A percentile compares a stretch with the other conserved stretches of the same genome.
phyloP scores from a whole-genome alignment of 2,329 filamentous ascomycete genomes.

The Fusarium brachygibbosum region DNA sequence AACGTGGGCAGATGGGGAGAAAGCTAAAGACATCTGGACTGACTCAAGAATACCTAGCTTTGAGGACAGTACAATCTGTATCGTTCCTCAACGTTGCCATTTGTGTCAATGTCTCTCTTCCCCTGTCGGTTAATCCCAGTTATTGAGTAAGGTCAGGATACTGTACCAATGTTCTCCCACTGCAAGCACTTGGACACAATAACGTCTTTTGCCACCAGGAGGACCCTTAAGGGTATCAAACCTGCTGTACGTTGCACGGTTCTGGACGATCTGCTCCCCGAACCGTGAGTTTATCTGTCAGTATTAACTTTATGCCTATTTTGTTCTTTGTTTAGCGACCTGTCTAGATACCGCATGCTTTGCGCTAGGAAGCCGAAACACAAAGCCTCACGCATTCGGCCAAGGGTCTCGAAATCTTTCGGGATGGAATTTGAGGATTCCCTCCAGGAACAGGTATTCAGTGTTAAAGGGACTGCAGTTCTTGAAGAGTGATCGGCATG shows the following conservation, averaged over 20 bases:
- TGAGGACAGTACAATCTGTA: not conserved
- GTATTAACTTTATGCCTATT: conserved; percentile 18
- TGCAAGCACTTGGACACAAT: conserved; percentile 27
- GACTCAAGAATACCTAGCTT: conserved; percentile 6
- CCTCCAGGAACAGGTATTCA: conserved; percentile 24
- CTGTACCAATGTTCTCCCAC: conserved; percentile 26
- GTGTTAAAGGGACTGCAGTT: conserved; percentile 11
- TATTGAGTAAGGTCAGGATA: conserved; percentile 13
- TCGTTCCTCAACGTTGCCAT: conserved; percentile 12
- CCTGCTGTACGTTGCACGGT: not conserved
- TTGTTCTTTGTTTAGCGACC: conserved; percentile 18
- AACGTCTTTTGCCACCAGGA: conserved; percentile 22
- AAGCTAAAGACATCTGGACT: conserved; percentile 17
- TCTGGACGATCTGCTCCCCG: conserved; percentile 26
- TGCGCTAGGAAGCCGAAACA: conserved; percentile 28
- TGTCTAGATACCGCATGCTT: conserved; percentile 28
- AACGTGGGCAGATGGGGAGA: conserved; percentile 19
- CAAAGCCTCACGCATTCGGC: conserved; percentile 20
- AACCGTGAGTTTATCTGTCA: not conserved
- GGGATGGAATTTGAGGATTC: conserved; percentile 10
- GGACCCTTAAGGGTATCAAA: conserved; percentile 27
- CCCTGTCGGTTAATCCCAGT: conserved; percentile 11
- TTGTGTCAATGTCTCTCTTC: conserved; percentile 18
- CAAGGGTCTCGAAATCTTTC: conserved; percentile 22
- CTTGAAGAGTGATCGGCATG: conserved; percentile 36